phyloP scores from a whole-genome alignment of 257 asterid genomes.

The Nicotiana undulata region DNA sequence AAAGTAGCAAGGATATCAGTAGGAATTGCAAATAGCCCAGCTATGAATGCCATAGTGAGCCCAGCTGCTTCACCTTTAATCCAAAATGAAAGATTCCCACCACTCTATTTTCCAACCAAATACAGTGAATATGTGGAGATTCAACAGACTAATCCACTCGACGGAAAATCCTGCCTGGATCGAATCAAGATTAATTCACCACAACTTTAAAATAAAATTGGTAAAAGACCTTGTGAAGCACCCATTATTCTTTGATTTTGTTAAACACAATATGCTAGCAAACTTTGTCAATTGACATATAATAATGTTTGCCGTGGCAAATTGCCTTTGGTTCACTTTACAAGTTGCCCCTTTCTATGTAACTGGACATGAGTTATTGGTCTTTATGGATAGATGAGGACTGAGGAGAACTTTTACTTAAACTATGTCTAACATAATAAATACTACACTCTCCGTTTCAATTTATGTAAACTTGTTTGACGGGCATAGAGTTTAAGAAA shows the following conservation, averaged over 20 bases:
- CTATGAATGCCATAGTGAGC: slow-evolving; percentile 36
- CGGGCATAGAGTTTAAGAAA: too few relatives aligned
- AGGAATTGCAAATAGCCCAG: slow-evolving; percentile 58
- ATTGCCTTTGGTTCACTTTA: neutral
- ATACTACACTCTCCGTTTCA: too few relatives aligned
- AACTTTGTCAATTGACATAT: neutral
- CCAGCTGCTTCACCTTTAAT: slow-evolving; percentile 36
- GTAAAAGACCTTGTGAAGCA: too few relatives aligned
- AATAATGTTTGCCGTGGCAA: too few relatives aligned
- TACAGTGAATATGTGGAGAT: slow-evolving; percentile 45
- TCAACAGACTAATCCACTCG: slow-evolving; percentile 49
- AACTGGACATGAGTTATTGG: too few relatives aligned
- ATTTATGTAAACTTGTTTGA: too few relatives aligned
- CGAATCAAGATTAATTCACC: slow-evolving; percentile 17
- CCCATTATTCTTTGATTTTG: too few relatives aligned
- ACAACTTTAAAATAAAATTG: neutral
- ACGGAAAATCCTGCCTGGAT: slow-evolving; percentile 45
- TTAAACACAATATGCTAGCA: too few relatives aligned
- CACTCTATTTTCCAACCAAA: slow-evolving; percentile 40
- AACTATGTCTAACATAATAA: neutral
- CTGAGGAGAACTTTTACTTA: neutral
- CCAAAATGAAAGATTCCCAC: slow-evolving; percentile 4
- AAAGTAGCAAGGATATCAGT: slow-evolving; percentile 53
- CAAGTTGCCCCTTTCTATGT: too few relatives aligned
- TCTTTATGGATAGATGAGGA: too few relatives aligned